Evolutionary conservation across 305 asterid species (phyloP).

Genomic region (Nicotiana rustica): DNA sequence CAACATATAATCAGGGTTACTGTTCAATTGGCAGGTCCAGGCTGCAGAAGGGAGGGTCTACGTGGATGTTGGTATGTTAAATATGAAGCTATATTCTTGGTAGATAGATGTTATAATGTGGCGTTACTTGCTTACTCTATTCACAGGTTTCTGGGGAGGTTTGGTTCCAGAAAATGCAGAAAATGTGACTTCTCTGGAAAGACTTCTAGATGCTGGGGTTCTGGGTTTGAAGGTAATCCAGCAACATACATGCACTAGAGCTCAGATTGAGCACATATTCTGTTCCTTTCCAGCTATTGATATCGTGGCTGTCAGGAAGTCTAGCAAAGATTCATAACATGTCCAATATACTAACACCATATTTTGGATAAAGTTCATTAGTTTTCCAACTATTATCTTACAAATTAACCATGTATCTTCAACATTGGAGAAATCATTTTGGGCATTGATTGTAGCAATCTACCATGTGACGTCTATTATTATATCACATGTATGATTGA

Average conservation of each 20-base stretch:
- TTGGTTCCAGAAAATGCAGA: conserved; percentile 93
- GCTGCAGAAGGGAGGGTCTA: conserved; percentile 86
- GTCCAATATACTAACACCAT: not conserved
- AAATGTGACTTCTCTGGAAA: conserved; percentile 71
- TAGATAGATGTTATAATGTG: conserved; percentile 29
- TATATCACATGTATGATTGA: conserved; percentile 26
- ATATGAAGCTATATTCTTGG: conserved; percentile 25
- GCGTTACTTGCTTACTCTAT: conserved; percentile 30
- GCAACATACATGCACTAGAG: conserved; percentile 19
- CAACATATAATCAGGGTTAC: conserved; percentile 9
- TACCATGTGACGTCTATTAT: not conserved
- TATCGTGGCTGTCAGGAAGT: not conserved
- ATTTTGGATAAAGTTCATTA: conserved; percentile 5
- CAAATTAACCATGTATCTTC: not conserved
- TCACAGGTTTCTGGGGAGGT: conserved; percentile 98
- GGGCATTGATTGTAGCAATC: not conserved
- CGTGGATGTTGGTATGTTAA: conserved; percentile 87
- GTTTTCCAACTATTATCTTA: not conserved
- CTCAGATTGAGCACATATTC: conserved; percentile 12
- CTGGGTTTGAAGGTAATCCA: conserved; percentile 87
- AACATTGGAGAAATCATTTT: not conserved
- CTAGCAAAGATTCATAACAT: not conserved
- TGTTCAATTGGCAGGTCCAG: conserved; percentile 55
- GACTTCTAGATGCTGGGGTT: conserved; percentile 89
- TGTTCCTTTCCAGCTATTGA: not conserved